Evolutionary conservation across 345 rosid species (phyloP), one percentile per base, ranked within the genome.

Genomic region (Cardiospermum halicacabum): DNA sequence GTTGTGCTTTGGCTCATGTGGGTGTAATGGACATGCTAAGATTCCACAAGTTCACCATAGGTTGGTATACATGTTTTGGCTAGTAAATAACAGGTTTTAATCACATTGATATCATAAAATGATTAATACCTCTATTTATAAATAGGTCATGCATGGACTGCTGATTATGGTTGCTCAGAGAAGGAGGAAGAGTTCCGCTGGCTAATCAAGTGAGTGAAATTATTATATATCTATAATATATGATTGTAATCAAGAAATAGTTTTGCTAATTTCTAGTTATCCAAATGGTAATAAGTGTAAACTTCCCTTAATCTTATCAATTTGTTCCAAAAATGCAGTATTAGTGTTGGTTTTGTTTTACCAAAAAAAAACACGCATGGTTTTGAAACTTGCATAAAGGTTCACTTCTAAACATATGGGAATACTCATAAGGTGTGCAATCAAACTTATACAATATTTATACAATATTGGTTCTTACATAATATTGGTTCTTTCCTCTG

Each of bases 11-110:
- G 84, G 96, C 97, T 64, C 95, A 89, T 74, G 99, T 94, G 28
- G 99, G 99, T 42, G 99, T 94, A 31, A 94, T 91, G 99, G 99
- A 94, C 77, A 94, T 94, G 96, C 84, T 94, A 32, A 81, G 97
- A 47, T 91, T 94, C 65, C 99, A 91, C 81, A 89, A 85, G 78
- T 91, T 94, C 54, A 94, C 97, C 2, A 87, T 91, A 65, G 98
- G 98, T 92, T 65, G 51, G 75, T 70, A 4, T 66, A 47, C 53
- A 32, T 63, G 54, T 24, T 57, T 61, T 45, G 50, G 36, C 54
- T 39, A 19, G 16, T 5, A 12, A 11, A 24, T n/a, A 6, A 43
- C 59, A 28, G 57, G 57, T 26, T 48, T 37, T 58, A 37, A 34
- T 28, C 2, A 22, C 24, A 32, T 30, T n/a, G 6, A 60, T 48